Evolutionary conservation across 2,329 filamentous ascomycete genomes (phyloP).

Genomic region (Stagonosporopsis rhizophila): DNA sequence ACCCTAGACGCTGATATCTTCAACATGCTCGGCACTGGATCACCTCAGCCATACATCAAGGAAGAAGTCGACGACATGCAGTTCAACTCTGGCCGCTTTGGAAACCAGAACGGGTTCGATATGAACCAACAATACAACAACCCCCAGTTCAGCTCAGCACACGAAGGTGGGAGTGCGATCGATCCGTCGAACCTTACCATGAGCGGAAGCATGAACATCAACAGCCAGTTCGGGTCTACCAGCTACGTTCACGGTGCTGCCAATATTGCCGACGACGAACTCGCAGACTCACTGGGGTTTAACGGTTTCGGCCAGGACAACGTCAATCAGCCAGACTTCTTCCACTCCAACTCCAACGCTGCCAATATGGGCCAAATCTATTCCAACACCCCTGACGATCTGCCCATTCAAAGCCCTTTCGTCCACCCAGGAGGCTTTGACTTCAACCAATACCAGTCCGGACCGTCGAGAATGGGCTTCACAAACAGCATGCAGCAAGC

Average conservation of each 20-base stretch:
- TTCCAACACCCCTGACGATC: slow-evolving; percentile 89
- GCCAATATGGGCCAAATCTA: slow-evolving; percentile 77
- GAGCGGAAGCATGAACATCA: slow-evolving; percentile 63
- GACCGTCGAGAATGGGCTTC: slow-evolving; percentile 62
- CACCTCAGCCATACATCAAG: slow-evolving; percentile 69
- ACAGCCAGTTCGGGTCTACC: slow-evolving; percentile 66
- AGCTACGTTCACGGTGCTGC: slow-evolving; percentile 81
- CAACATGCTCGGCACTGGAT: slow-evolving; percentile 63
- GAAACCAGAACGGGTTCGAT: slow-evolving; percentile 58
- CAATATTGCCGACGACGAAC: slow-evolving; percentile 85
- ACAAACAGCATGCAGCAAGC: slow-evolving; percentile 42
- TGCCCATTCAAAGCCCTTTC: slow-evolving; percentile 91
- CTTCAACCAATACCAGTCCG: slow-evolving; percentile 75
- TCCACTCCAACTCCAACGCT: slow-evolving; percentile 51
- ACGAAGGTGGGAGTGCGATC: slow-evolving; percentile 58
- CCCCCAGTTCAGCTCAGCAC: slow-evolving; percentile 57
- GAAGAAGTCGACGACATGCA: slow-evolving; percentile 69
- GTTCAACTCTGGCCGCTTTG: slow-evolving; percentile 60
- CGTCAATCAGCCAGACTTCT: slow-evolving; percentile 65
- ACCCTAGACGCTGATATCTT: slow-evolving; percentile 53
- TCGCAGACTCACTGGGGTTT: slow-evolving; percentile 73
- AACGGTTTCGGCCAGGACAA: slow-evolving; percentile 64
- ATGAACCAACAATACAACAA: slow-evolving; percentile 59
- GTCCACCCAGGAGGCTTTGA: slow-evolving; percentile 73
- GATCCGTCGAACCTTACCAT: slow-evolving; percentile 87